phyloP scores from a whole-genome alignment of 768 basidiomycete genomes.

The Suillus variegatus region DNA sequence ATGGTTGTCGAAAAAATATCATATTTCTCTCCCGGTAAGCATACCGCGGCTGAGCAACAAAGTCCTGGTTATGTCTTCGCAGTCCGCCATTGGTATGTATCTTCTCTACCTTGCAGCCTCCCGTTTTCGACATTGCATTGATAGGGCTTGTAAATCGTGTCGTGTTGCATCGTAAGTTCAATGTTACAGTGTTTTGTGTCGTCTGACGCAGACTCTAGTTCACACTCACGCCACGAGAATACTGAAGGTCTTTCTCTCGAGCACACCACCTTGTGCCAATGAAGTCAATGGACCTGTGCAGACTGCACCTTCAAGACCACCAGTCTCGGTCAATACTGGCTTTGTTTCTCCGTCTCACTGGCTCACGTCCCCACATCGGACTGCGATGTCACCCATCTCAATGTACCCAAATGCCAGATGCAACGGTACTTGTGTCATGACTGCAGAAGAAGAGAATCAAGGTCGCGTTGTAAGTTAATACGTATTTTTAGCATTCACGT shows the following conservation, averaged over 20 bases:
- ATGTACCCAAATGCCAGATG: neutral
- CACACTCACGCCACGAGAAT: neutral
- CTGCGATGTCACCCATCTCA: neutral
- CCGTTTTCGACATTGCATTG: neutral
- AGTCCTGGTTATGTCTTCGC: no score
- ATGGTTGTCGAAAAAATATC: neutral
- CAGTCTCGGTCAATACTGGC: neutral
- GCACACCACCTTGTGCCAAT: neutral
- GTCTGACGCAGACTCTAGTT: neutral
- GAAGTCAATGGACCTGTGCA: neutral
- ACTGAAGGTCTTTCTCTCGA: neutral
- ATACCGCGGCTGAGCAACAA: neutral
- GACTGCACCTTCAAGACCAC: neutral
- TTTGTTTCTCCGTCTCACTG: neutral
- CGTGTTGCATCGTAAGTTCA: neutral
- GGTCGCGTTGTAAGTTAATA: slow-evolving; percentile 17
- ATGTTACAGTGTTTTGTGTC: neutral
- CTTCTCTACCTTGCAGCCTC: neutral
- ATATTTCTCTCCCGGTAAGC: neutral
- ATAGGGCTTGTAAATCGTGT: neutral
- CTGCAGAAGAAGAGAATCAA: slow-evolving; percentile 1
- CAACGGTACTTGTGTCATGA: neutral
- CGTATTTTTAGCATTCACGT: neutral
- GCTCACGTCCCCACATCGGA: slow-evolving; percentile 1
- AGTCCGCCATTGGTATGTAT: neutral